Base-by-base conservation (phyloP, 257 asterid species). In the Nicotiana otophora region DNA sequence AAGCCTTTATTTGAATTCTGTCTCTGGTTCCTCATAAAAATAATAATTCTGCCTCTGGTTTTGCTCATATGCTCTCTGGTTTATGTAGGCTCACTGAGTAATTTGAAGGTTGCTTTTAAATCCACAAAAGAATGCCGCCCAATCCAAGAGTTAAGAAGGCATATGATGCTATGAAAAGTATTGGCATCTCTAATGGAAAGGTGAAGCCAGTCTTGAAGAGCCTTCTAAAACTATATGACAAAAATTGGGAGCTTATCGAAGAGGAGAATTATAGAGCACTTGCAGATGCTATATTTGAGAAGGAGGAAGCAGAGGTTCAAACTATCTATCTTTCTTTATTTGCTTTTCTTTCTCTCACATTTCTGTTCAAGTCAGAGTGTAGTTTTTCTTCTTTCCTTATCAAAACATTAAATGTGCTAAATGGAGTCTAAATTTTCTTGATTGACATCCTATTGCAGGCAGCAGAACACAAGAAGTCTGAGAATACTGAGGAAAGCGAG, bases 241-340 rank as follows among this genome's bases (percentile, higher is more conserved):
- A 67, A 53, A 79, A 84, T 23, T 84, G 86, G 86, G 74, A 69
- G 81, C 76, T 53, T 39, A 84, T 84, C 23, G 86, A 84, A 69
- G 86, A 79, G 30, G 86, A 84, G 51, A 84, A 84, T 31, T 84
- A 84, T 69, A 55, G 86, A 78, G 81, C 75, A 30, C 86, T 84
- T 36, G 83, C 86, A 12, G 86, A 84, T 67, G 83, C 83, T 58
- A 79, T 84, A 70, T 84, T 84, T 84, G 86, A 84, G n/a, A 80
- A 12, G 26, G 85, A 63, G 63, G 78, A 83, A 11, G 8, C 85
- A 23, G 82, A 83, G 85, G 82, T 83, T 61, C 85, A 51, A 30
- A 20, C 26, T 31, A 61, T 77, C 82, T 77, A 16, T 83, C 39
- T 8, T 42, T 76, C 19, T 83, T 53, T 28, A n/a, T 46, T 54